These are phyloP conservation scores for Athelia sp. DNA, from an alignment of 1,284 basidiomycete genomes.

Conservation along the genomic window DNA sequence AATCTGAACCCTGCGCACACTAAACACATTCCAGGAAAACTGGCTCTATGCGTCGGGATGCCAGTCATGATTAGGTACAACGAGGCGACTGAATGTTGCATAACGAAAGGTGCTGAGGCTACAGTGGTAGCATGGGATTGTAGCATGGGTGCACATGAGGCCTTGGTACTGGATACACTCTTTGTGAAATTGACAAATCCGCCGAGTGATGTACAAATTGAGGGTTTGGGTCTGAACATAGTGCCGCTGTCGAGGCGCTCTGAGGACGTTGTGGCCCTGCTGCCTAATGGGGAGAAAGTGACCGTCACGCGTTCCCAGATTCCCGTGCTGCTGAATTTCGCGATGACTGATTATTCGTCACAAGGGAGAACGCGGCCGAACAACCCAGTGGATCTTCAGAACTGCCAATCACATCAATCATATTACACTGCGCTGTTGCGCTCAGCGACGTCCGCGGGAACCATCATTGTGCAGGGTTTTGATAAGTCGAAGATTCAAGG, in stretches of 20 bases:
- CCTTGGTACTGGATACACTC: constrained; percentile 17
- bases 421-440: background rate
- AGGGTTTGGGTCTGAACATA: background rate
- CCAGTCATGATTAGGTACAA: constrained; percentile 34
- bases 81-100: constrained; percentile 30
- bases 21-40: constrained; percentile 20
- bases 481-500: constrained; percentile 10
- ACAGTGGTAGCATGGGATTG: constrained; percentile 27
- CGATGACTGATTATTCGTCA: background rate
- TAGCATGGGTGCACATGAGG: constrained; percentile 6
- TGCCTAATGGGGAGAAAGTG: background rate
- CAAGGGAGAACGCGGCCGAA: background rate
- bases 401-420: background rate
- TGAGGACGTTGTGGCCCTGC: background rate
- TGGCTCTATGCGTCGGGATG: constrained; percentile 31
- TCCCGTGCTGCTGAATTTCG: background rate
- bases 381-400: background rate
- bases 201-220: background rate
- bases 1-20: constrained; percentile 14
- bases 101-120: constrained; percentile 37
- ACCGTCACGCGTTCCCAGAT: background rate
- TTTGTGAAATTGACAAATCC: constrained; percentile 27
- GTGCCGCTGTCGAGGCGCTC: background rate
- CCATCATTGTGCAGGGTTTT: constrained; percentile 13
- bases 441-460: background rate